Percentiles rank a stretch among this genome's conserved stretches.
Evolutionary conservation across 2,329 filamentous ascomycete genomes (phyloP).

Genomic region (Penicillium glabrum): DNA sequence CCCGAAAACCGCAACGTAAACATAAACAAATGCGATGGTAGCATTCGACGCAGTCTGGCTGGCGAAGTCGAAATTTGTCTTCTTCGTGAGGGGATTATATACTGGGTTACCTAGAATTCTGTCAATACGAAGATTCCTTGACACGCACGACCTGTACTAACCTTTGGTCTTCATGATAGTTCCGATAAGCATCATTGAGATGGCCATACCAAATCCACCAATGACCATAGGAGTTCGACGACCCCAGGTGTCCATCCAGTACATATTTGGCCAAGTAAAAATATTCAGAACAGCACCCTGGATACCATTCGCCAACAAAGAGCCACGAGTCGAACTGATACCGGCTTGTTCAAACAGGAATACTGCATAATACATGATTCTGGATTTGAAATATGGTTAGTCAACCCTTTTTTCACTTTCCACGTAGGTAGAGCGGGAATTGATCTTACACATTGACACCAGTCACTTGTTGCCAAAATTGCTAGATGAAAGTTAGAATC

Average conservation of each 20-base stretch:
- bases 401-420: background rate
- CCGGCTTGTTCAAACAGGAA: slow-evolving; percentile 32
- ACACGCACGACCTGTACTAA: background rate
- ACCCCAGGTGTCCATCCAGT: slow-evolving; percentile 31
- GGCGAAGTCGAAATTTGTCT: slow-evolving; percentile 23
- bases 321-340: slow-evolving; percentile 18
- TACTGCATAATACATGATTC: slow-evolving; percentile 32
- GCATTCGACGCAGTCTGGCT: slow-evolving; percentile 18
- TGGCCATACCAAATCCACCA: slow-evolving; percentile 26
- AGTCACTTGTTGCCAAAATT: slow-evolving; percentile 26
- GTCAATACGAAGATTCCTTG: slow-evolving; percentile 1
- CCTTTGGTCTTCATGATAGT: slow-evolving; percentile 29
- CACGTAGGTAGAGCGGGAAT: background rate
- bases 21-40: slow-evolving; percentile 30
- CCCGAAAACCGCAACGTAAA: slow-evolving; percentile 30
- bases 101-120: slow-evolving; percentile 14
- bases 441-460: slow-evolving; percentile 21
- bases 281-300: slow-evolving; percentile 29
- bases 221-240: slow-evolving; percentile 28
- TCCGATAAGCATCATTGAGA: slow-evolving; percentile 29
- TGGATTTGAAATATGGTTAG: background rate
- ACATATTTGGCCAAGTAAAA: slow-evolving; percentile 31
- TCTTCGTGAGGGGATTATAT: slow-evolving; percentile 20
- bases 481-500: slow-evolving; percentile 4
- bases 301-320: slow-evolving; percentile 30